Conservation (phyloP, 805 yeast species). For the Sugiyamaella boreocaroliniensis region DNA sequence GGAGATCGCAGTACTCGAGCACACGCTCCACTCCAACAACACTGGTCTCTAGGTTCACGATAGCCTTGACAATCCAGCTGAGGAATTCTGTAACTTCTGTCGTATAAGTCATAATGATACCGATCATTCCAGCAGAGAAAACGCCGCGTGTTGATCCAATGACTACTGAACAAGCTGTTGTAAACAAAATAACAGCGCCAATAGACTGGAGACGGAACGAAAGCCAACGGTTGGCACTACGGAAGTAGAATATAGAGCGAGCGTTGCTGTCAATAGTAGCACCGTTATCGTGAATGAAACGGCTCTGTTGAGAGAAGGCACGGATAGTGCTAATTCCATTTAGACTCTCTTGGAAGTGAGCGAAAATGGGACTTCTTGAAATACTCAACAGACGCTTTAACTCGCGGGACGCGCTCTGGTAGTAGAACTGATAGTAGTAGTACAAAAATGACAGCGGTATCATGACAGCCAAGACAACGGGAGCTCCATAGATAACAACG, state of each 20-base stretch:
- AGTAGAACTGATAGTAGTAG: slow-evolving; percentile 62
- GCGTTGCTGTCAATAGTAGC: slow-evolving; percentile 58
- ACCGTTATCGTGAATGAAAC: slow-evolving; percentile 49
- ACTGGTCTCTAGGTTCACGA: slow-evolving; percentile 88
- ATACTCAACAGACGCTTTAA: slow-evolving; percentile 65
- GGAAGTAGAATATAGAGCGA: slow-evolving; percentile 76
- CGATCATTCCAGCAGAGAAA: slow-evolving; percentile 69
- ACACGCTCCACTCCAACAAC: slow-evolving; percentile 76
- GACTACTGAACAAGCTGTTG: slow-evolving; percentile 70
- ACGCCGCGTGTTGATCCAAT: slow-evolving; percentile 51
- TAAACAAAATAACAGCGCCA: slow-evolving; percentile 74
- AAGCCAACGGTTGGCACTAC: slow-evolving; percentile 85
- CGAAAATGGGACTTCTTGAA: slow-evolving; percentile 69
- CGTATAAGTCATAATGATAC: slow-evolving; percentile 81
- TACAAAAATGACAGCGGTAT: slow-evolving; percentile 63
- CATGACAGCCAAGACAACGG: slow-evolving; percentile 71
- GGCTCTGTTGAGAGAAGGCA: slow-evolving; percentile 61
- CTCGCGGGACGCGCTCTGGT: slow-evolving; percentile 67
- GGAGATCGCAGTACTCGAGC: slow-evolving; percentile 29
- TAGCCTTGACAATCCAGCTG: slow-evolving; percentile 87
- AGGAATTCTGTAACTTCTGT: slow-evolving; percentile 77
- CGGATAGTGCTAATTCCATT: slow-evolving; percentile 71
- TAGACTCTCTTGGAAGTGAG: slow-evolving; percentile 76
- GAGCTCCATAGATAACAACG: slow-evolving; percentile 81
- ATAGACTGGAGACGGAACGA: slow-evolving; percentile 80